phyloP scores from a whole-genome alignment of 305 asterid species.

The Euphrasia arctica region DNA sequence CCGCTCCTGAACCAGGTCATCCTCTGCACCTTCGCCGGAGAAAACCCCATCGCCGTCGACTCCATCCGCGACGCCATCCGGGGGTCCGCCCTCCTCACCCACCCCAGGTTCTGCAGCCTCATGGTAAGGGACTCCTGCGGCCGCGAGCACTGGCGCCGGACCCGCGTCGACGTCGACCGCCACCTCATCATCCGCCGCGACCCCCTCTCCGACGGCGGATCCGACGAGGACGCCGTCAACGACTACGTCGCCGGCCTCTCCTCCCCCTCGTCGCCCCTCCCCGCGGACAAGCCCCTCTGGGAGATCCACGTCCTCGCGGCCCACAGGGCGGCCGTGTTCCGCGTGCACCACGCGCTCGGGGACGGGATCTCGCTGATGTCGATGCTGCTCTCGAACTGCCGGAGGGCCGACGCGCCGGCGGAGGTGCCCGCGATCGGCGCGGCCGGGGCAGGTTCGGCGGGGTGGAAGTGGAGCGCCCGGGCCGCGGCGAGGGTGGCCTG shows the following conservation, averaged over 20 bases:
- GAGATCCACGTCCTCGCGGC: slow-evolving; percentile 65
- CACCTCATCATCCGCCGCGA: slow-evolving; percentile 52
- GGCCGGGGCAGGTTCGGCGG: background rate
- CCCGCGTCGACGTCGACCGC: slow-evolving; percentile 53
- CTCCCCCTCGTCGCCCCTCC: slow-evolving; percentile 53
- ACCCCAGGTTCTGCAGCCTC: slow-evolving; percentile 78
- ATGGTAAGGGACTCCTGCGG: slow-evolving; percentile 56
- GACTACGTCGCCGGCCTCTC: slow-evolving; percentile 57
- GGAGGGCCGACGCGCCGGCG: background rate
- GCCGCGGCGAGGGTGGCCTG: slow-evolving; percentile 31
- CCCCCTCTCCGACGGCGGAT: slow-evolving; percentile 30
- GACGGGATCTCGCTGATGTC: background rate
- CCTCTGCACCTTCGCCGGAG: slow-evolving; percentile 40
- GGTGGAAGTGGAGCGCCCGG: slow-evolving; percentile 31
- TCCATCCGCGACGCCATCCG: slow-evolving; percentile 39
- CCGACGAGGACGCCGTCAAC: slow-evolving; percentile 64
- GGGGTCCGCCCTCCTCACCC: slow-evolving; percentile 44
- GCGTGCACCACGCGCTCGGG: slow-evolving; percentile 8
- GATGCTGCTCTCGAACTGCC: background rate
- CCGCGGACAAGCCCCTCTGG: slow-evolving; percentile 73
- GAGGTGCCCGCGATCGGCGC: background rate
- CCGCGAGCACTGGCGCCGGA: slow-evolving; percentile 69
- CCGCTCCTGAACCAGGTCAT: slow-evolving; percentile 51
- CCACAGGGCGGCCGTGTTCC: slow-evolving; percentile 53
- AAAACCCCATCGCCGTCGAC: slow-evolving; percentile 37